Percentiles rank a stretch among this genome's conserved stretches.
These are phyloP conservation scores for Colletotrichum neosansevieriae DNA, from an alignment of 2,329 filamentous ascomycete species.

Conservation along the genomic window DNA sequence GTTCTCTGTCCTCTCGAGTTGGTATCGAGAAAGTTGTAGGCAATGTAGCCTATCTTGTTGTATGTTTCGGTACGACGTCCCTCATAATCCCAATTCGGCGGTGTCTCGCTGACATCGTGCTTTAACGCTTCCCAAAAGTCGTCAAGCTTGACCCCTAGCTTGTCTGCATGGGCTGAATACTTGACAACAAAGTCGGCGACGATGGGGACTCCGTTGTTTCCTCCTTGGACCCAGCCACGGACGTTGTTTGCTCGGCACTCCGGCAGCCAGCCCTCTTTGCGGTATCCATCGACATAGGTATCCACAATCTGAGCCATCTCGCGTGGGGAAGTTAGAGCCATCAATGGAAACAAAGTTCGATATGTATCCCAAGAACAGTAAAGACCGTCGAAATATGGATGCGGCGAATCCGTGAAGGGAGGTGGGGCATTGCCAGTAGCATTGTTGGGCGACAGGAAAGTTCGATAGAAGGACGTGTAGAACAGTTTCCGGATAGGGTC, in stretches of 20 bases:
- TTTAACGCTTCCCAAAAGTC: constrained; percentile 12
- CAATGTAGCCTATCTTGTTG: constrained; percentile 20
- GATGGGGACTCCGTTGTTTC: constrained; percentile 20
- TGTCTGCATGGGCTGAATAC: constrained; percentile 10
- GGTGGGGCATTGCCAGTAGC: constrained; percentile 13
- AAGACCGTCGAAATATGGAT: constrained; percentile 18
- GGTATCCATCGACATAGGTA: constrained; percentile 17
- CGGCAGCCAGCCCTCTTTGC: constrained; percentile 11
- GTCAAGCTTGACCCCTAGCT: background rate
- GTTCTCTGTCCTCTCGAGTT: background rate
- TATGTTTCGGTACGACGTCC: constrained; percentile 18
- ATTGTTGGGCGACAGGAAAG: constrained; percentile 25
- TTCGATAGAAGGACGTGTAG: constrained; percentile 24
- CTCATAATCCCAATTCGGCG: constrained; percentile 15
- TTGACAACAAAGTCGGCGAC: constrained; percentile 19
- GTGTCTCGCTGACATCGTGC: constrained; percentile 9
- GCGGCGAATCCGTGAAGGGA: background rate
- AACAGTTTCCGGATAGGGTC: constrained; percentile 4
- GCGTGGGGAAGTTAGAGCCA: constrained; percentile 14
- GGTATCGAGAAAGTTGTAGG: constrained; percentile 5
- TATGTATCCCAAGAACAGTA: constrained; percentile 28
- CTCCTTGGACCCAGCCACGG: constrained; percentile 10
- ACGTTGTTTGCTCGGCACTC: constrained; percentile 26
- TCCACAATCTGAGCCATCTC: constrained; percentile 25
- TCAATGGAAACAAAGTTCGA: constrained; percentile 13